Conservation (phyloP, 2,329 filamentous ascomycete genomes). For the Penicillium oxalicum region DNA sequence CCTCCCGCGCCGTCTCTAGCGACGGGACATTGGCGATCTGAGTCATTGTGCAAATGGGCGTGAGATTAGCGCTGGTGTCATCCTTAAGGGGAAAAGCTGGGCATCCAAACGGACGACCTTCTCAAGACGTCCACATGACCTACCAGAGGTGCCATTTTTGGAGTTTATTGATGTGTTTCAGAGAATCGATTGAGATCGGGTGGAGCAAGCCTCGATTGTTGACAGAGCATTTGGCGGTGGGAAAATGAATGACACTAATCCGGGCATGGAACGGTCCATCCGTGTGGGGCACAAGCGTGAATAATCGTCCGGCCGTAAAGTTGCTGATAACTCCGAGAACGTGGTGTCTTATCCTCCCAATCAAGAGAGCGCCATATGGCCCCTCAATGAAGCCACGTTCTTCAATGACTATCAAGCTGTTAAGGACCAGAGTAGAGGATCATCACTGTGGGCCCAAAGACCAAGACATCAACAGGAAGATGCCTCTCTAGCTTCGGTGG, state of each 20-base stretch:
- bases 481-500: not conserved
- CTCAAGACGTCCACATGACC: conserved; percentile 2
- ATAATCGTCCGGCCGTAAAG: not conserved
- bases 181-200: not conserved
- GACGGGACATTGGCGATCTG: conserved; percentile 54
- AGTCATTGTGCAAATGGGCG: conserved; percentile 10
- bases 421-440: too few species aligned
- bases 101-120: too few species aligned
- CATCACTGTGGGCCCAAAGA: too few species aligned
- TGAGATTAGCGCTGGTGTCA: conserved; percentile 1
- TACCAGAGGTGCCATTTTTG: conserved; percentile 27
- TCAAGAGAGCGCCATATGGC: not conserved
- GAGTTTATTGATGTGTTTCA: conserved; percentile 1
- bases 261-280: not conserved
- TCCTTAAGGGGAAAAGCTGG: too few species aligned
- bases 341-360: not conserved
- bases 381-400: too few species aligned
- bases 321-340: not conserved
- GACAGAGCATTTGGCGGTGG: conserved; percentile 17
- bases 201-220: conserved; percentile 1
- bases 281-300: conserved; percentile 13
- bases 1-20: conserved; percentile 53
- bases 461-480: not conserved
- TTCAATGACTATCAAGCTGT: too few species aligned
- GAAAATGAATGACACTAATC: conserved; percentile 15